Percentiles rank a stretch among this genome's conserved stretches.
Evolutionary conservation across 495 filamentous ascomycete species (phyloP).

Genomic region (Podospora didyma): DNA sequence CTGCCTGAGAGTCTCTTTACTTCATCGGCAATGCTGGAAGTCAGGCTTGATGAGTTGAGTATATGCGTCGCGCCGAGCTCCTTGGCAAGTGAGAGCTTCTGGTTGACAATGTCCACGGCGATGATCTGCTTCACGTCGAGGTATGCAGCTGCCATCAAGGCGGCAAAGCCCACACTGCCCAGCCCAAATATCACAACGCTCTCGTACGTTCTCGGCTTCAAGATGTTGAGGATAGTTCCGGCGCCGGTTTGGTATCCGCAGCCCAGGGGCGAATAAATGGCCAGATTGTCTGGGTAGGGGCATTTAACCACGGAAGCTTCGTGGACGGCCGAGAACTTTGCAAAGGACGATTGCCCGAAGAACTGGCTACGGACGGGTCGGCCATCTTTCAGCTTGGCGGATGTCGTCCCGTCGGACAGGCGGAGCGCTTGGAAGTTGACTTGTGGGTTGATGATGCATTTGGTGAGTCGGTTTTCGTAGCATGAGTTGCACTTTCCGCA

Average conservation of each 20-base stretch:
- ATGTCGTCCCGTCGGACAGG: not conserved
- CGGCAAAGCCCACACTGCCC: slow-evolving; percentile 42
- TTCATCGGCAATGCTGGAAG: slow-evolving; percentile 9
- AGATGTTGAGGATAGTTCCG: slow-evolving; percentile 38
- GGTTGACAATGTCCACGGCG: slow-evolving; percentile 42
- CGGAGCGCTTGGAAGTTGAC: slow-evolving; percentile 33
- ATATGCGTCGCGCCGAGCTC: slow-evolving; percentile 41
- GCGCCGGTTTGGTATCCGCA: slow-evolving; percentile 41
- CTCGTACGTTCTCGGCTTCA: slow-evolving; percentile 20
- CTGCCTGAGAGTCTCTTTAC: slow-evolving; percentile 3
- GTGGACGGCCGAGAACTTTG: slow-evolving; percentile 30
- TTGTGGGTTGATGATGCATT: slow-evolving; percentile 23
- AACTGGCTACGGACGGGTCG: slow-evolving; percentile 33
- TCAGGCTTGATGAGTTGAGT: slow-evolving; percentile 24
- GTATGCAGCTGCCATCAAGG: slow-evolving; percentile 24
- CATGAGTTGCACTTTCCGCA: slow-evolving; percentile 33
- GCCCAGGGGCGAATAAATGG: slow-evolving; percentile 36
- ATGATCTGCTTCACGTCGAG: slow-evolving; percentile 28
- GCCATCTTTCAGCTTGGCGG: slow-evolving; percentile 21
- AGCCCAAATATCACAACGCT: slow-evolving; percentile 37
- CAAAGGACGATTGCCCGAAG: slow-evolving; percentile 42
- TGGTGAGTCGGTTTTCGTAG: slow-evolving; percentile 18
- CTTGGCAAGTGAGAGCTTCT: slow-evolving; percentile 36
- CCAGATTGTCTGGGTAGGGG: slow-evolving; percentile 21
- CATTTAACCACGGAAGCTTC: slow-evolving; percentile 28